Evolutionary conservation across 345 rosid genomes (phyloP).

Genomic region (Salix caprea): DNA sequence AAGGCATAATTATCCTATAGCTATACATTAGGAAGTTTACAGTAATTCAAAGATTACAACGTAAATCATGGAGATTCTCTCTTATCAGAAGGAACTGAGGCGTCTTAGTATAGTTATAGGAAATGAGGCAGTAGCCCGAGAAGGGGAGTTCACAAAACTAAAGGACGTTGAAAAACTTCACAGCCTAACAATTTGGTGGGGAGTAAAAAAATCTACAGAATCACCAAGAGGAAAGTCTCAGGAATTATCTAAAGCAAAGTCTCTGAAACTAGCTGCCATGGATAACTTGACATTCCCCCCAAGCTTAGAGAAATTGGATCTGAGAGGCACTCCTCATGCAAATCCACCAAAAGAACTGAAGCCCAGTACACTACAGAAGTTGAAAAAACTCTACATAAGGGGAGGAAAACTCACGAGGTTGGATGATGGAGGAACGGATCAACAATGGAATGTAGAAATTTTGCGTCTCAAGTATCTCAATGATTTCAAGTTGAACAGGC

Average conservation of each 20-base stretch:
- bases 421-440: background rate
- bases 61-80: too few relatives aligned
- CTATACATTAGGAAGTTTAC: too few relatives aligned
- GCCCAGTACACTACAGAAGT: background rate
- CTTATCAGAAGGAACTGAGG: background rate
- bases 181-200: conserved; percentile 18
- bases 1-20: too few relatives aligned
- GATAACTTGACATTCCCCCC: background rate
- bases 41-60: too few relatives aligned
- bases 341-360: background rate
- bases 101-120: conserved; percentile 7
- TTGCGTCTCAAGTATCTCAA: background rate
- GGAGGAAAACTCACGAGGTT: background rate
- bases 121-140: background rate
- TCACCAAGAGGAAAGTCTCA: background rate
- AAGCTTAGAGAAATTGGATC: background rate
- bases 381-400: background rate
- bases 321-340: background rate
- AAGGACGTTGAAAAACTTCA: background rate
- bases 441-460: background rate
- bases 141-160: background rate
- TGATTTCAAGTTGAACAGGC: background rate
- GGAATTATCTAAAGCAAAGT: background rate
- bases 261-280: background rate
- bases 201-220: background rate